Base-by-base conservation (phyloP, 202 grass and related monocot species). In the Brachypodium distachyon region DNA sequence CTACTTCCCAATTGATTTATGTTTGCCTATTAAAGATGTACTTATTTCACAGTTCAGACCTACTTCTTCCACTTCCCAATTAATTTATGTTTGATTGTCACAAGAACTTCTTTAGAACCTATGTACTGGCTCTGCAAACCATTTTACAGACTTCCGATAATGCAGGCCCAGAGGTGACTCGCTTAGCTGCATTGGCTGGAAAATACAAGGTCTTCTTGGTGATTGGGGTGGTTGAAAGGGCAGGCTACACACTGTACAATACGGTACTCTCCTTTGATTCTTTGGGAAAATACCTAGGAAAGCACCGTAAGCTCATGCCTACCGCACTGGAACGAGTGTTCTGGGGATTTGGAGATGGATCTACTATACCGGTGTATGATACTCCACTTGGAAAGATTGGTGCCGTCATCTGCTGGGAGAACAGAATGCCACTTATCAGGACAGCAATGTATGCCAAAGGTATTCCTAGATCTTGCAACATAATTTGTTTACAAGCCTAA, bases 311-410 rank as follows among this genome's bases (percentile, higher is more conserved):
- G 40, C 7, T 93, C 65, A 90, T 93, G 82, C 85, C 91, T 78
- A 88, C 91, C 9, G 79, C 69, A 53, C 46, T 93, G 49, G 87
- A 93, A 52, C 82, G 91, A 25, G 82, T 87, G 38, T 81, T 93
- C 60, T 90, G 76, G 85, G 91, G 91, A 8, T 93, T 62, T 66
- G 87, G 91, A 65, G 87, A 88, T 86, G 91, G 91, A 71, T 93
- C 85, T 61, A 93, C 87, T n/a, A 82, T 93, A 77, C 87, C 91
- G 73, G 91, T 93, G 34, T 93, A 83, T 83, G 91, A 93, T 83
- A 90, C 87, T 54, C 78, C 82, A 14, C 18, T 93, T 48, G 91
- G 91, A 65, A 93, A 93, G 70, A 90, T 93, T 1, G 85, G 87
- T 61, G 36, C 87, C 0, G 14, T 64, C 23, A 90, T 93, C 73